These are phyloP conservation scores for Przewalskia tangutica DNA, from an alignment of 257 asterid genomes.

Conservation along the genomic window DNA sequence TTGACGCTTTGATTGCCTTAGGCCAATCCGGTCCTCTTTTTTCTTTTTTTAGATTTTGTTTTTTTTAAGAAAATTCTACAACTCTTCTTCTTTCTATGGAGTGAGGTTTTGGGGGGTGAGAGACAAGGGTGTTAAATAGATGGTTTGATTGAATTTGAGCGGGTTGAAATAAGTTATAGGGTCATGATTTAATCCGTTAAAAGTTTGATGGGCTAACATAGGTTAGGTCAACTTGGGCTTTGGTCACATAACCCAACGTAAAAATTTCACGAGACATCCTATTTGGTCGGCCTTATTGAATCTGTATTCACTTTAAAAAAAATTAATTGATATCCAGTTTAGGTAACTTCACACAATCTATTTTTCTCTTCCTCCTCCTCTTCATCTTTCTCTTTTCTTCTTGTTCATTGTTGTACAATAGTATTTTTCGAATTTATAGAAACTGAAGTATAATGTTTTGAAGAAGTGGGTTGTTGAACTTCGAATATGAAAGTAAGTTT, in stretches of 20 bases:
- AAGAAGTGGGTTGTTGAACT: neutral
- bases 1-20: neutral
- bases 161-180: neutral
- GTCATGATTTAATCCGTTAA: neutral
- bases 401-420: neutral
- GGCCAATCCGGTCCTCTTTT: neutral
- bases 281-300: neutral
- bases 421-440: too few species aligned
- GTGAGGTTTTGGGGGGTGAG: neutral
- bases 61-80: neutral
- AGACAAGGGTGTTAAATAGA: neutral
- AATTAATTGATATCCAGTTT: neutral
- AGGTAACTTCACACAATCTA: neutral
- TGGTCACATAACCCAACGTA: neutral
- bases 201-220: neutral
- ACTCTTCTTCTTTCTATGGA: neutral
- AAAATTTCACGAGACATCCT: neutral
- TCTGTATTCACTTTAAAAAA: neutral
- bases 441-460: neutral
- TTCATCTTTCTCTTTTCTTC: neutral
- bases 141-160: neutral
- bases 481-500: too few species aligned
- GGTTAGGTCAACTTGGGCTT: neutral
- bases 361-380: neutral
- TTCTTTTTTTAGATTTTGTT: neutral